A percentile compares a stretch with the other conserved stretches of the same genome.
Evolutionary conservation across 164 flowering plant species (phyloP).

Genomic region (Aristolochia californica): DNA sequence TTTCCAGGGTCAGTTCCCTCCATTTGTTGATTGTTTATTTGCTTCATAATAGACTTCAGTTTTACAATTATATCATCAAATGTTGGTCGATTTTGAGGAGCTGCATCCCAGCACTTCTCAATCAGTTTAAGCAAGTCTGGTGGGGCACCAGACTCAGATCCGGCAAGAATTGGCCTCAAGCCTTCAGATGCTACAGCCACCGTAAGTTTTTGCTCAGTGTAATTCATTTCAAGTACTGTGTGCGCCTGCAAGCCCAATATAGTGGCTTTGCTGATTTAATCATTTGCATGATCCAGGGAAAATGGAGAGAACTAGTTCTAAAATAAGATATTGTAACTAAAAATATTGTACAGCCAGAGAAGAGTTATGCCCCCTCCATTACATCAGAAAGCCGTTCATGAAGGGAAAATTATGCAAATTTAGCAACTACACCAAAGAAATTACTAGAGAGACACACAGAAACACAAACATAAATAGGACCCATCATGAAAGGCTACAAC

Average conservation of each 20-base stretch:
- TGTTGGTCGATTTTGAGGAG: conserved; percentile 66
- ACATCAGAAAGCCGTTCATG: too few species aligned
- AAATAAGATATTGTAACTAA: too few species aligned
- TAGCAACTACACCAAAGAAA: too few species aligned
- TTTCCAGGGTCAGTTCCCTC: conserved; percentile 12
- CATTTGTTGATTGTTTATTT: conserved; percentile 12
- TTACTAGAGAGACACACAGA: too few species aligned
- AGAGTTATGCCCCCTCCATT: too few species aligned
- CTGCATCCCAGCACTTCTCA: conserved; percentile 72
- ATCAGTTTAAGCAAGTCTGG: conserved; percentile 43
- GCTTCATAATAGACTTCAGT: conserved; percentile 34
- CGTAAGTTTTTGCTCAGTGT: conserved; percentile 93
- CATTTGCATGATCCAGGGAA: background rate
- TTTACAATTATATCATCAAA: conserved; percentile 57
- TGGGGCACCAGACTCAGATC: conserved; percentile 45
- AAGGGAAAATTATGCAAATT: too few species aligned
- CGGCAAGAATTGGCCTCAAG: conserved; percentile 68
- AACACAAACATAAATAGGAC: too few species aligned
- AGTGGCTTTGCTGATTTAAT: background rate
- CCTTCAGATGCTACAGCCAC: conserved; percentile 80
- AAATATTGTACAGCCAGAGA: too few species aligned
- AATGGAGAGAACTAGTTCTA: background rate
- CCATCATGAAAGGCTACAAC: background rate
- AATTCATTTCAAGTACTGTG: conserved; percentile 94
- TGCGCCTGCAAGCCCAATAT: conserved; percentile 56